Evolutionary conservation across 2,329 filamentous ascomycete genomes (phyloP).

Genomic region (Cyphellophora europaea): DNA sequence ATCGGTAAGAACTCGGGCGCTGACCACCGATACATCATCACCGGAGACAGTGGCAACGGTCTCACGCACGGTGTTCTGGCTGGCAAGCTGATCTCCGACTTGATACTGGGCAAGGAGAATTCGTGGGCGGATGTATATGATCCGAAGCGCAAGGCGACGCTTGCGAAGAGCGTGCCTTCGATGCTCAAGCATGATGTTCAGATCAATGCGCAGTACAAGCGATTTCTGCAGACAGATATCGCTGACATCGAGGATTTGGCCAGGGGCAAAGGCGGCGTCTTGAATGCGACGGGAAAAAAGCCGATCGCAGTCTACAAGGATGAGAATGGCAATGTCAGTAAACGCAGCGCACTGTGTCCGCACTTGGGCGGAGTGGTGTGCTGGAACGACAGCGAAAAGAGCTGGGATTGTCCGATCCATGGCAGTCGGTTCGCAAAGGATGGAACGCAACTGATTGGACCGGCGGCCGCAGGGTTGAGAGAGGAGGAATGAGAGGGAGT

Average conservation of each 20-base stretch:
- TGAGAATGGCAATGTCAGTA: conserved; percentile 40
- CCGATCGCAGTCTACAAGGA: conserved; percentile 50
- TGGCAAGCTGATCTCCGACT: conserved; percentile 43
- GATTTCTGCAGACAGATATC: conserved; percentile 45
- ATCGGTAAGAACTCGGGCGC: conserved; percentile 47
- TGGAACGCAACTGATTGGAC: conserved; percentile 31
- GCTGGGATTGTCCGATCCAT: conserved; percentile 46
- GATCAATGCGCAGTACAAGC: conserved; percentile 49
- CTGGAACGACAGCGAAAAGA: conserved; percentile 47
- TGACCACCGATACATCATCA: conserved; percentile 44
- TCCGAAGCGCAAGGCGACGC: conserved; percentile 37
- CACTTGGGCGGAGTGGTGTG: conserved; percentile 48
- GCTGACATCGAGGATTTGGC: conserved; percentile 47
- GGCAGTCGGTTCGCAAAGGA: conserved; percentile 34
- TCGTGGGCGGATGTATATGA: conserved; percentile 42
- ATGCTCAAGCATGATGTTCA: conserved; percentile 45
- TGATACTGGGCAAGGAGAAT: conserved; percentile 42
- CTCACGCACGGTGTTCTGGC: conserved; percentile 48
- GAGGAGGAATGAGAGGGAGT: not conserved
- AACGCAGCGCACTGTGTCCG: conserved; percentile 47
- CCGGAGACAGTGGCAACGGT: conserved; percentile 49
- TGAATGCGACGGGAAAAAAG: conserved; percentile 36
- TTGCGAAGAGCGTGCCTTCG: conserved; percentile 34
- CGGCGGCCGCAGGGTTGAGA: conserved; percentile 27
- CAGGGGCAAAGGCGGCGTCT: conserved; percentile 40